Percentiles rank a stretch among this genome's conserved stretches.
These are phyloP conservation scores for Ophiocordyceps camponoti-rufipedis DNA, from an alignment of 2,329 filamentous ascomycete genomes.

Conservation along the genomic window DNA sequence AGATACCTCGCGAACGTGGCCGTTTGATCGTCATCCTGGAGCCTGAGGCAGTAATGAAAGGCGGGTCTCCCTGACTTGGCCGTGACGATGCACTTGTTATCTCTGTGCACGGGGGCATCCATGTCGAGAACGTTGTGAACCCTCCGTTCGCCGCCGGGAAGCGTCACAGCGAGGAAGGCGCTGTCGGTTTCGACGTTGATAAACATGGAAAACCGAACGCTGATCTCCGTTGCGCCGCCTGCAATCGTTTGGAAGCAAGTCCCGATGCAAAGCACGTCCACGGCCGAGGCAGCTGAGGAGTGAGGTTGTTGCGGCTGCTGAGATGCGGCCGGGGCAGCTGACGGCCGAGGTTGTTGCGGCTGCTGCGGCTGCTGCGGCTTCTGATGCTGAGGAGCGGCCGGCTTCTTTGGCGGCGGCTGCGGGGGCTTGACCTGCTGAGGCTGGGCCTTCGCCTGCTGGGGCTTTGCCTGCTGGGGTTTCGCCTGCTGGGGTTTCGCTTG, in stretches of 20 bases:
- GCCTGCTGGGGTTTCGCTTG: no score
- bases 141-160: conserved; percentile 2
- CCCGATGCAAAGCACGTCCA: neutral
- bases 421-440: no score
- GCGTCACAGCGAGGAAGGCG: conserved; percentile 6
- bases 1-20: neutral
- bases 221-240: neutral
- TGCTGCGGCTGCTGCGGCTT: no score
- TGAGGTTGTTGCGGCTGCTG: no score
- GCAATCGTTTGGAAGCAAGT: neutral
- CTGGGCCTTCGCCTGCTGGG: no score
- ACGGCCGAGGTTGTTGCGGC: no score
- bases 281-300: neutral
- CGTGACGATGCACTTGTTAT: neutral
- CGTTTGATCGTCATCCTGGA: neutral
- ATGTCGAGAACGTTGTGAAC: conserved; percentile 7
- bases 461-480: no score
- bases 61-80: neutral
- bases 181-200: conserved; percentile 1
- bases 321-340: neutral
- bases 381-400: no score
- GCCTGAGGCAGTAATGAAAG: neutral
- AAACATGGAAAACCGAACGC: neutral
- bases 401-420: no score
- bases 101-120: neutral